Percentiles rank a stretch among this genome's conserved stretches.
Conservation (phyloP, 2,329 filamentous ascomycete genomes). For the Penicillium sp. region DNA sequence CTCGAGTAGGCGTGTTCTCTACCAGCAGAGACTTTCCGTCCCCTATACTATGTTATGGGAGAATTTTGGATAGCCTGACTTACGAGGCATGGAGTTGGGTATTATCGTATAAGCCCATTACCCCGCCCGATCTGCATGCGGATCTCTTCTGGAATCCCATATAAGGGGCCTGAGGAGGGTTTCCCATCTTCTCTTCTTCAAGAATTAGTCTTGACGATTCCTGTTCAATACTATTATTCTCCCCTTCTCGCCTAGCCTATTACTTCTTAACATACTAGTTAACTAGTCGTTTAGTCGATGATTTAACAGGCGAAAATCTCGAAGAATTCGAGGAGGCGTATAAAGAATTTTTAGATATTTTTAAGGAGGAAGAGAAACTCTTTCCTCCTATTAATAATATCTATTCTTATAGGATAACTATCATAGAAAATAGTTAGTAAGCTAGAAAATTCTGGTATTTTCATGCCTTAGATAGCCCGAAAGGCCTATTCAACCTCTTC, state of each 20-base stretch:
- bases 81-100: too few species aligned
- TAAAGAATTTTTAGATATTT: conserved; percentile 19
- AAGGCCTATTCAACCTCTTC: conserved; percentile 26
- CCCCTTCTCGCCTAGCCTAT: too few species aligned
- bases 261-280: conserved; percentile 31
- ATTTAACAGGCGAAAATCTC: conserved; percentile 8
- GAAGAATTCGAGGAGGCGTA: conserved; percentile 10
- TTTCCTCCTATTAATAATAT: neutral
- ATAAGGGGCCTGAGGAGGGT: too few species aligned
- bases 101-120: too few species aligned
- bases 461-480: conserved; percentile 26
- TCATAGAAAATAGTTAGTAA: conserved; percentile 27
- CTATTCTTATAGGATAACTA: conserved; percentile 4
- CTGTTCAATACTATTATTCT: too few species aligned
- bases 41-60: too few species aligned
- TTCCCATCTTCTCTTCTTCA: too few species aligned
- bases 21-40: conserved; percentile 22
- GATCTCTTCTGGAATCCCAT: too few species aligned
- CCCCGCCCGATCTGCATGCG: too few species aligned
- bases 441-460: conserved; percentile 30
- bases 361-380: conserved; percentile 21
- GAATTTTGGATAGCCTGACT: too few species aligned
- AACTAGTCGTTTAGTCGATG: conserved; percentile 14
- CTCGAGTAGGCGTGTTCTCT: conserved; percentile 29
- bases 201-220: too few species aligned